Evolutionary conservation across 1,284 basidiomycete genomes (phyloP).

Genomic region (Ceratobasidium sp.): DNA sequence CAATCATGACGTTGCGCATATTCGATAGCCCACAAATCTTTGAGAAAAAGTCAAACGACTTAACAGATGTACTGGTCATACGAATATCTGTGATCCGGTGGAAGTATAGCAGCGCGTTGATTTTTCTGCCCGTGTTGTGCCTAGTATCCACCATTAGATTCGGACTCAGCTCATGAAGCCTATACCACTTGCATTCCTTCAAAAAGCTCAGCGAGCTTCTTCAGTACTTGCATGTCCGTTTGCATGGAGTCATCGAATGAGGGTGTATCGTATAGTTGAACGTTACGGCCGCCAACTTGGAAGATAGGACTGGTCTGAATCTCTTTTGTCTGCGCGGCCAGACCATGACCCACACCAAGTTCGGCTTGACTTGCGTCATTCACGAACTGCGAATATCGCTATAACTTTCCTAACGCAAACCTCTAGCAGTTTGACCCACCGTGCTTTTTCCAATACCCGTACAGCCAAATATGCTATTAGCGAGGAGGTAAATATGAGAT

Average conservation of each 20-base stretch:
- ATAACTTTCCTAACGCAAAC: neutral
- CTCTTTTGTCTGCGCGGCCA: constrained; percentile 58
- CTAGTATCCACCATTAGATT: neutral
- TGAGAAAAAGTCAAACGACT: constrained; percentile 42
- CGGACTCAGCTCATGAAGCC: neutral
- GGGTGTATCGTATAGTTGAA: constrained; percentile 50
- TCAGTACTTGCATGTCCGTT: constrained; percentile 40
- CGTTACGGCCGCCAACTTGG: constrained; percentile 42
- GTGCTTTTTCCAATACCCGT: constrained; percentile 42
- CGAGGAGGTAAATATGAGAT: no score
- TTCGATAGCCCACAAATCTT: constrained; percentile 44
- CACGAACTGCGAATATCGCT: neutral
- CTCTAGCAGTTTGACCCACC: neutral
- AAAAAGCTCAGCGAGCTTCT: constrained; percentile 25
- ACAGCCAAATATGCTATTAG: constrained; percentile 25
- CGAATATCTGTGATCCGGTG: constrained; percentile 48
- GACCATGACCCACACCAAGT: constrained; percentile 54
- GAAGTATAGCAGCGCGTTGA: constrained; percentile 46
- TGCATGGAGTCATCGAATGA: constrained; percentile 43
- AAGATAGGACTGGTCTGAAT: constrained; percentile 48
- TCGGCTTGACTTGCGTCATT: constrained; percentile 49
- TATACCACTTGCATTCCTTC: constrained; percentile 17
- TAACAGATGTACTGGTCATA: constrained; percentile 28
- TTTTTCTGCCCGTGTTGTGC: neutral
- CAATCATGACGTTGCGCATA: constrained; percentile 52